A percentile compares a stretch with the other conserved stretches of the same genome.
Evolutionary conservation across 345 rosid genomes (phyloP).

Genomic region (Linum lewisii): DNA sequence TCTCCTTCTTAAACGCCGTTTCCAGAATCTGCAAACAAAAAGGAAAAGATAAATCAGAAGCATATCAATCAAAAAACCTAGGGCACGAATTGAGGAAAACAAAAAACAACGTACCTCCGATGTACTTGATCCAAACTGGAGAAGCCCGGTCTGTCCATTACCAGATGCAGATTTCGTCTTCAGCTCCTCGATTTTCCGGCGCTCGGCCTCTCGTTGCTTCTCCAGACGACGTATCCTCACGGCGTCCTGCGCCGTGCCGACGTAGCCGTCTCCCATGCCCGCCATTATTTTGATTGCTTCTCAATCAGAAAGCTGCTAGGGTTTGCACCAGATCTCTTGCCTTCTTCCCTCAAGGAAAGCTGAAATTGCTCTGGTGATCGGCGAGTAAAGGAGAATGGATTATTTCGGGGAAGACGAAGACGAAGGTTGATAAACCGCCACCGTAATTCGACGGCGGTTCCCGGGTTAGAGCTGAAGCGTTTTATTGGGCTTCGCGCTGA

Average conservation of each 20-base stretch:
- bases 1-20: conserved; percentile 97
- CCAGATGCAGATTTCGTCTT: conserved; percentile 76
- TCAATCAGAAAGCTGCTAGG: no score
- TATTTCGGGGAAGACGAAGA: no score
- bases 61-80: background rate
- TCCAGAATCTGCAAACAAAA: conserved; percentile 56
- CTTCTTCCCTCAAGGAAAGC: no score
- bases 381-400: no score
- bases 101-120: conserved; percentile 51
- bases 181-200: conserved; percentile 91
- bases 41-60: background rate
- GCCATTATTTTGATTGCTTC: conserved; percentile 46
- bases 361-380: no score
- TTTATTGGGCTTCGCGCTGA: no score
- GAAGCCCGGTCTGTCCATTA: conserved; percentile 88
- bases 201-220: conserved; percentile 98
- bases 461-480: no score
- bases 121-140: conserved; percentile 89
- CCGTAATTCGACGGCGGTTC: no score
- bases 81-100: background rate
- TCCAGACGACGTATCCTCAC: conserved; percentile 94
- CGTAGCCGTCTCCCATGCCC: conserved; percentile 99
- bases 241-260: conserved; percentile 97
- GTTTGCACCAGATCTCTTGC: no score
- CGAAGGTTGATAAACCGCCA: no score